Conservation (phyloP, 73 alveolate genomes). For the Paramecium primaurelia region DNA sequence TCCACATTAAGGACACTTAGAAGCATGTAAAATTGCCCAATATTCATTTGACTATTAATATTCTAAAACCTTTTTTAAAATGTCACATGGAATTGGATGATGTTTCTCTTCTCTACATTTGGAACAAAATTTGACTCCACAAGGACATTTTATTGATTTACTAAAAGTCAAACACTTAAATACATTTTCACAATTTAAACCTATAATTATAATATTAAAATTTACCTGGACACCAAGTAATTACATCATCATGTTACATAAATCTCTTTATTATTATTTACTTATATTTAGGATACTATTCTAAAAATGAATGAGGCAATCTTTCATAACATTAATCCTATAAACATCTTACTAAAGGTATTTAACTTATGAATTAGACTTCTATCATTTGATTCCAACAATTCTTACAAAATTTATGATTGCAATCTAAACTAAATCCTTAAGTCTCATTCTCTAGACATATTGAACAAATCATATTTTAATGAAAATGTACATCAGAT, state of each 20-base stretch:
- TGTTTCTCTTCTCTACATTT: conserved; percentile 5
- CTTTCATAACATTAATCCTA: background rate
- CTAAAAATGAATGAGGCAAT: background rate
- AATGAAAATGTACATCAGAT: background rate
- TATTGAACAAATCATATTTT: background rate
- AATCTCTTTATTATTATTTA: background rate
- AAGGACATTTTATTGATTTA: background rate
- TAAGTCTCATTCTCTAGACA: background rate
- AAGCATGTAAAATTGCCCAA: background rate
- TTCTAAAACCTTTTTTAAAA: background rate
- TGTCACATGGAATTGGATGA: background rate
- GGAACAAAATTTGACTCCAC: background rate
- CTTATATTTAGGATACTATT: background rate
- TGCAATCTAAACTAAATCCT: background rate
- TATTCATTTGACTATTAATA: background rate
- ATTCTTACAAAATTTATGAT: background rate
- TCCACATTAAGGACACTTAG: background rate
- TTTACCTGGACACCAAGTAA: conserved; percentile 2
- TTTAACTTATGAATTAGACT: background rate
- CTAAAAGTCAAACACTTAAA: background rate
- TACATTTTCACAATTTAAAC: background rate
- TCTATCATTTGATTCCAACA: conserved; percentile 12
- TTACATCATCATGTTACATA: background rate
- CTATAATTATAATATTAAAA: background rate
- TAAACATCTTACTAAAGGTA: background rate